These are phyloP conservation scores for Vanilla planifolia DNA, from an alignment of 106 monocot species.

Conservation along the genomic window DNA sequence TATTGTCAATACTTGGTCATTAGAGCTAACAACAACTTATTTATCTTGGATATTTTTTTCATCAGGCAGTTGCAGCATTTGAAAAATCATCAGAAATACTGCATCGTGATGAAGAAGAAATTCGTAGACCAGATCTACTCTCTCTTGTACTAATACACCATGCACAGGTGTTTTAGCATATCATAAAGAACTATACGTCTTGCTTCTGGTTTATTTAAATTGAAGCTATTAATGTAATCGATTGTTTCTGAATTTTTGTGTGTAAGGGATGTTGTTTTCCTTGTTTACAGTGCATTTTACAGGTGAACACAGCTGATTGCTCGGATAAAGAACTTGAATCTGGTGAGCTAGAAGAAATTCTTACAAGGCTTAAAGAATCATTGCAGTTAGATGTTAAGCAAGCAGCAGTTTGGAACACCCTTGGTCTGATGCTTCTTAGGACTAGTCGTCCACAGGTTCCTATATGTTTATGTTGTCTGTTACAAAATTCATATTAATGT, in stretches of 20 bases:
- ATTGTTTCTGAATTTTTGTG: background rate
- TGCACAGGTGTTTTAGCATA: slow-evolving; percentile 61
- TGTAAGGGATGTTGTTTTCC: background rate
- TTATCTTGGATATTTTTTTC: slow-evolving; percentile 7
- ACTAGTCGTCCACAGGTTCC: slow-evolving; percentile 69
- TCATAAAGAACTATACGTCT: background rate
- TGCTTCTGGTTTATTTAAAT: background rate
- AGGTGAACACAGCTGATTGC: slow-evolving; percentile 43
- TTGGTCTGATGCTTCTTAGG: slow-evolving; percentile 84
- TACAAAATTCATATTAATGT: no score
- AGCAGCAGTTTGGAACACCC: slow-evolving; percentile 90
- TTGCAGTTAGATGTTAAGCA: slow-evolving; percentile 71
- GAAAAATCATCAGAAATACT: slow-evolving; percentile 93
- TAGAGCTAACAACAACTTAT: background rate
- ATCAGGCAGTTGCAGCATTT: slow-evolving; percentile 68
- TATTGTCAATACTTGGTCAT: background rate
- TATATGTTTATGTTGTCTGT: no score
- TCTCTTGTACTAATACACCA: slow-evolving; percentile 87
- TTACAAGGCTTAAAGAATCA: slow-evolving; percentile 61
- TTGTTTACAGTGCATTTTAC: slow-evolving; percentile 72
- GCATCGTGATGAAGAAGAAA: slow-evolving; percentile 69
- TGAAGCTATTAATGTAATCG: no score
- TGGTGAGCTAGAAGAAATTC: slow-evolving; percentile 71
- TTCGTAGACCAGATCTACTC: slow-evolving; percentile 80
- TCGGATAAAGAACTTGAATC: slow-evolving; percentile 76